Evolutionary conservation across 1,284 basidiomycete genomes (phyloP), one percentile per base, ranked within the genome.

Genomic region (Taiwanofungus camphoratus): DNA sequence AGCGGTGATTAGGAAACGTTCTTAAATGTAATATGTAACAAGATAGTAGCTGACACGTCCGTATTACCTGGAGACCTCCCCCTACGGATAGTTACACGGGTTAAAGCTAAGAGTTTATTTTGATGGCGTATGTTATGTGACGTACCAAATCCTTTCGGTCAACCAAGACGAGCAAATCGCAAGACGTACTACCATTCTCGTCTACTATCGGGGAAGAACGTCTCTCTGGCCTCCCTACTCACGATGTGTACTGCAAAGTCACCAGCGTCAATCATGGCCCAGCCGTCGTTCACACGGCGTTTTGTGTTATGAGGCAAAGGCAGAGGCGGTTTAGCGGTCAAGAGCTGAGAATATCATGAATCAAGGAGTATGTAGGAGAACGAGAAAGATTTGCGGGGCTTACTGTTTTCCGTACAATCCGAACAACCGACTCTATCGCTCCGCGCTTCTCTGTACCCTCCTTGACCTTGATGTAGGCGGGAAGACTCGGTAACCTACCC

Each of bases 201-300:
- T 26, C 56, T 54, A 32, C 60, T 56, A 19, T 65, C 57, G 9
- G 61, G 61, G 57, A 87, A 87, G 63, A 79, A 87, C 59, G 76
- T 79, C 53, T 79, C 72, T 46, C 74, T 66, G 20, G 78, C 77
- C 24, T 74, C 70, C 46, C 64, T 72, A 61, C 81, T 82, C 46
- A 88, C 52, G 36, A 89, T 67, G 57, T 89, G 86, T 8, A 89
- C 77, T 2, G 79, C 87, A 67, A 87, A 86, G 32, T 77, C 70
- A 26, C 86, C 86, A 7, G 75, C 85, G 58, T 89, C 87, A 38
- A 89, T 67, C 79, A 89, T 78, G 2, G 80, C 81, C 86, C 87
- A 89, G n/a, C 82, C 83, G 44, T 80, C 77, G 49, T 75, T 70
- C 39, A 70, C 68, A 18, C 73, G 66, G 26, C 72, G 70, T 53